Evolutionary conservation across 129 eudicot species (phyloP).

Genomic region (Lactuca sativa): DNA sequence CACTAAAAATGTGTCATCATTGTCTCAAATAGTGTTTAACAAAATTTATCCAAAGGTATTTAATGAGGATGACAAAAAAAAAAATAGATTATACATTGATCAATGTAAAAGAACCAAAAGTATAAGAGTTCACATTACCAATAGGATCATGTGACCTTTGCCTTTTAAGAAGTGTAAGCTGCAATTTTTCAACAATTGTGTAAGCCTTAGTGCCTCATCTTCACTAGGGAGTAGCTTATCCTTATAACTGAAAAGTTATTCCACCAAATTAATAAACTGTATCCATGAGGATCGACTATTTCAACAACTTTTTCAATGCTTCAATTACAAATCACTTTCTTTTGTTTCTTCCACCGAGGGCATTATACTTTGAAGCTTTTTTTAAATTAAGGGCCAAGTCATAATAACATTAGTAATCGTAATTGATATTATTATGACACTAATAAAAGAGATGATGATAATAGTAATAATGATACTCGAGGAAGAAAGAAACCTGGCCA

Average conservation of each 20-base stretch:
- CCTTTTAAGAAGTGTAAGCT: slow-evolving; percentile 47
- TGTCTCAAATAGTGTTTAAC: no score
- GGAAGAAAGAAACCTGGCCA: slow-evolving; percentile 41
- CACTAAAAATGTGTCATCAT: no score
- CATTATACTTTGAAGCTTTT: no score
- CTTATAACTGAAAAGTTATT: slow-evolving; percentile 48
- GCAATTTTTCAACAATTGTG: slow-evolving; percentile 49
- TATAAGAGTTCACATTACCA: slow-evolving; percentile 51
- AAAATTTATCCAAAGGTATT: no score
- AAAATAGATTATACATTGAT: background rate
- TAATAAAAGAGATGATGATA: no score
- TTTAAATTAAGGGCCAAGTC: background rate
- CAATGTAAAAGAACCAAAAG: background rate
- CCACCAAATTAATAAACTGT: background rate
- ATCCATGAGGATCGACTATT: slow-evolving; percentile 1
- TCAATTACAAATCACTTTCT: background rate
- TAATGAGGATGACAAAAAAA: background rate
- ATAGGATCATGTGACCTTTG: slow-evolving; percentile 61
- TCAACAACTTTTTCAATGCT: background rate
- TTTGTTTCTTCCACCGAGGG: background rate
- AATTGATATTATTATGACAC: background rate
- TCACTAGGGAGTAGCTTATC: slow-evolving; percentile 72
- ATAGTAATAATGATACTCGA: background rate
- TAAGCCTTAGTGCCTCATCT: slow-evolving; percentile 74
- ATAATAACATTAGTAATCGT: background rate